Conservation (phyloP, 805 yeast genomes). For the Wickerhamomyces strasburgensis region DNA sequence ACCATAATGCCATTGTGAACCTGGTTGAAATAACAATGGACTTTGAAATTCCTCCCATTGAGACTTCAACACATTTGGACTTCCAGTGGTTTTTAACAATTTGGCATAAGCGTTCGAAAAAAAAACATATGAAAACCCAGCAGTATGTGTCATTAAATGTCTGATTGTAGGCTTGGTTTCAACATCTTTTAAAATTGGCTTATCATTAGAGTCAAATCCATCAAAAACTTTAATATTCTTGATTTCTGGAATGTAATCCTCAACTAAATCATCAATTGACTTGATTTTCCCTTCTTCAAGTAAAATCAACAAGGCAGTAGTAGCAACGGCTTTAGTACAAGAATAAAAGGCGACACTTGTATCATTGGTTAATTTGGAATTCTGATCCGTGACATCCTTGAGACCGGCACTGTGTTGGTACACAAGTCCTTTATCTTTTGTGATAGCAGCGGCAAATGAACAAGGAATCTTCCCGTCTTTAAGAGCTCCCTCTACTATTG, state of each 20-base stretch:
- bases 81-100: conserved; percentile 18
- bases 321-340: conserved; percentile 29
- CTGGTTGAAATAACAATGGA: conserved; percentile 34
- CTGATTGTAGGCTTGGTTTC: conserved; percentile 30
- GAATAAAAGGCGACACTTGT: conserved; percentile 28
- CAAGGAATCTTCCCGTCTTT: neutral
- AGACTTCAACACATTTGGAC: conserved; percentile 16
- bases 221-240: conserved; percentile 23
- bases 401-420: neutral
- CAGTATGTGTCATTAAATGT: conserved; percentile 33
- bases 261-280: conserved; percentile 30
- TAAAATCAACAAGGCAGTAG: conserved; percentile 28
- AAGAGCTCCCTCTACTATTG: neutral
- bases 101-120: conserved; percentile 21
- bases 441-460: neutral
- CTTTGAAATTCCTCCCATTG: conserved; percentile 11
- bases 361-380: conserved; percentile 19
- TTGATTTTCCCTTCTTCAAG: conserved; percentile 29
- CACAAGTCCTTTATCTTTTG: neutral
- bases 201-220: conserved; percentile 22
- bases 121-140: conserved; percentile 35
- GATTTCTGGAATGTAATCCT: conserved; percentile 29
- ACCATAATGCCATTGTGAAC: conserved; percentile 33
- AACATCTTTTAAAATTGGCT: conserved; percentile 19
- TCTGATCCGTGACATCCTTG: conserved; percentile 4